Evolutionary conservation across 805 yeast species (phyloP).

Genomic region (Candida hispaniensis): DNA sequence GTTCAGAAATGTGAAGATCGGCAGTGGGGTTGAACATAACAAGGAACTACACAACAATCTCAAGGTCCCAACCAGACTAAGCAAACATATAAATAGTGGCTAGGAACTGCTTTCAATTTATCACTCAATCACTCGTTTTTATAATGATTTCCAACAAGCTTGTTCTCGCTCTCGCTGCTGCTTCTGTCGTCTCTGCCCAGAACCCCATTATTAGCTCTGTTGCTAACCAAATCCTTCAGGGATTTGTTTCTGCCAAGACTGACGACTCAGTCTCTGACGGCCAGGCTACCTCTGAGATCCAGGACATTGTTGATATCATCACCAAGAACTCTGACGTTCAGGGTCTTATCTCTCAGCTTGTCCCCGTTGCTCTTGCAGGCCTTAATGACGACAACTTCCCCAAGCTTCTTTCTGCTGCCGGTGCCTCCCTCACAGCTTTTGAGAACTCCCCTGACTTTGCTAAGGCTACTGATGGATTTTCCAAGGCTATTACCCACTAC

Average conservation of each 20-base stretch:
- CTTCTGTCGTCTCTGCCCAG: slow-evolving; percentile 13
- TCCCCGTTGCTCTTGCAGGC: slow-evolving; percentile 7
- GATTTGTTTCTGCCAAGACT: slow-evolving; percentile 14
- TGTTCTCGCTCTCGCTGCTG: slow-evolving; percentile 3
- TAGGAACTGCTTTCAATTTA: too few relatives aligned
- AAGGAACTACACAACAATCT: too few relatives aligned
- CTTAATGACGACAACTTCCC: slow-evolving; percentile 5
- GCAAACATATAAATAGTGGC: too few relatives aligned
- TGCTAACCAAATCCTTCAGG: slow-evolving; percentile 6
- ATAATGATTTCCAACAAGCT: too few relatives aligned
- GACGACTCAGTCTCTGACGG: slow-evolving; percentile 9
- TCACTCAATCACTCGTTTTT: too few relatives aligned
- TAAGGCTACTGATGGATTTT: slow-evolving; percentile 4
- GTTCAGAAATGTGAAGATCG: too few relatives aligned
- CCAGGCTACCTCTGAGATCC: slow-evolving; percentile 13
- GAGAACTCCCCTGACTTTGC: slow-evolving; percentile 15
- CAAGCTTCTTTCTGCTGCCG: slow-evolving; percentile 12
- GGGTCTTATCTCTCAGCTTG: slow-evolving; percentile 12
- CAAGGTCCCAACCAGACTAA: too few relatives aligned
- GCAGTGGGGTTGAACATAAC: too few relatives aligned
- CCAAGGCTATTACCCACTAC: slow-evolving; percentile 8
- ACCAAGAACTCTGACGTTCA: slow-evolving; percentile 11
- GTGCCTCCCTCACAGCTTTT: slow-evolving; percentile 5
- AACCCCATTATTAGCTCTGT: slow-evolving; percentile 11
- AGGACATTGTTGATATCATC: slow-evolving; percentile 5